Percentiles rank a stretch among this genome's conserved stretches.
Conservation (phyloP, 1,284 basidiomycete species). For the Phylloporus gajari region DNA sequence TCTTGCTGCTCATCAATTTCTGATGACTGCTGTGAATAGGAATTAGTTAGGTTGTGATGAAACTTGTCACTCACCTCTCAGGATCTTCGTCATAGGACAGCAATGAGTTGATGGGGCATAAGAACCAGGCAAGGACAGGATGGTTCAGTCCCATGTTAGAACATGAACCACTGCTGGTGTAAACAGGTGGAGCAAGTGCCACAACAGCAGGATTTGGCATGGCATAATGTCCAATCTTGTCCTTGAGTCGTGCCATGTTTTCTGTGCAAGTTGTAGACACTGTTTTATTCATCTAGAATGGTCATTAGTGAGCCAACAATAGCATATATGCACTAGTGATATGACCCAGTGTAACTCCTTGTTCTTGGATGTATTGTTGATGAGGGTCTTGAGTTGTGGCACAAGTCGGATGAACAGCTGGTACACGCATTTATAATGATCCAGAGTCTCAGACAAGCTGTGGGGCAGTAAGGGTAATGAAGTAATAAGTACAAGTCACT, state of each 20-base stretch:
- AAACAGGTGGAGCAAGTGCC: not conserved
- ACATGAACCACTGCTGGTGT: not conserved
- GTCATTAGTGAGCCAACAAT: not conserved
- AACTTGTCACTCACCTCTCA: not conserved
- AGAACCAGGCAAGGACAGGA: not conserved
- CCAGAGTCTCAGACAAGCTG: not conserved
- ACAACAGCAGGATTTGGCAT: not conserved
- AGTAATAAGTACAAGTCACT: not conserved
- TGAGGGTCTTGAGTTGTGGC: not conserved
- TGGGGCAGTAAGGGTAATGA: not conserved
- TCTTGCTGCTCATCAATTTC: slow-evolving; percentile 1
- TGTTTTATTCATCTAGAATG: not conserved
- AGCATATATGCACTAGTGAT: slow-evolving; percentile 4
- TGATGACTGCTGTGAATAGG: not conserved
- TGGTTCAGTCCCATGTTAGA: not conserved
- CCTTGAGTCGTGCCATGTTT: not conserved
- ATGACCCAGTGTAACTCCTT: not conserved
- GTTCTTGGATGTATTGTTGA: slow-evolving; percentile 2
- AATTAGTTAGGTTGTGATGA: too few relatives aligned
- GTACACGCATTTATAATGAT: not conserved
- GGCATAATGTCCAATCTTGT: slow-evolving; percentile 4
- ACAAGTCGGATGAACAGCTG: not conserved
- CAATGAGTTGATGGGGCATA: not conserved
- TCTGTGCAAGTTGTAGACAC: not conserved
- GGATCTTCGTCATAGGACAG: not conserved